Evolutionary conservation across 2,329 filamentous ascomycete species (phyloP), one percentile per base, ranked within the genome.

Genomic region (Tolypocladium ophioglossoides): DNA sequence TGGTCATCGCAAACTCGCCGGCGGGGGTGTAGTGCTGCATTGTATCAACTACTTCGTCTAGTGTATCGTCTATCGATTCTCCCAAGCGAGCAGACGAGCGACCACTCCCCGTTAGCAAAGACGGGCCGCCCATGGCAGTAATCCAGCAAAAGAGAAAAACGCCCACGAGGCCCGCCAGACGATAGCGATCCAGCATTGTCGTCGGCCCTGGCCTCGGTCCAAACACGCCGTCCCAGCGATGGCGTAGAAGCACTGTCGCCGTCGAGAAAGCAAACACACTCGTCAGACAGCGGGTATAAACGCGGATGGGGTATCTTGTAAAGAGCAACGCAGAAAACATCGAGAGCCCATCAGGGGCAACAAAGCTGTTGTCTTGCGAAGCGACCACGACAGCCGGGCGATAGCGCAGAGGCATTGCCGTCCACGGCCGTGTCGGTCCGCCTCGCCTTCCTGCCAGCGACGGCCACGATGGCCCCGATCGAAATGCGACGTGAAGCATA

Each of bases 111-210:
- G 7, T 5, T 30, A 24, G 35, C 41, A 20, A 40, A 46, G 50
- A 57, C 27, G 52, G 22, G 44, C 38, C 55, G 38, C 51, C 48
- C 53, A 14, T n/a, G 24, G 37, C 54, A 56, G 14, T 24, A 27
- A 18, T 10, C 16, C 7, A 2, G 22, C 44, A n/a, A 16, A 35
- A 10, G 35, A 61, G 57, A 57, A 63, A 66, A 71, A 69, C 66
- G 66, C 74, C 74, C 74, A 78, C 72, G 74, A 76, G 72, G 64
- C 73, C 68, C 63, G 63, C 69, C 63, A 59, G 32, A 68, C 75
- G 74, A 79, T 79, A 78, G 77, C 77, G 77, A 70, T 72, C 56
- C 51, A 72, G 77, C 77, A 79, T 78, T 79, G 69, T 79, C 75
- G 75, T 69, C 67, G 41, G 63, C 56, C 58, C 62, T 61, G 64